Percentiles rank a stretch among this genome's conserved stretches.
These are phyloP conservation scores for Cladosporium cucumerinum DNA, from an alignment of 2,329 filamentous ascomycete genomes.

Conservation along the genomic window DNA sequence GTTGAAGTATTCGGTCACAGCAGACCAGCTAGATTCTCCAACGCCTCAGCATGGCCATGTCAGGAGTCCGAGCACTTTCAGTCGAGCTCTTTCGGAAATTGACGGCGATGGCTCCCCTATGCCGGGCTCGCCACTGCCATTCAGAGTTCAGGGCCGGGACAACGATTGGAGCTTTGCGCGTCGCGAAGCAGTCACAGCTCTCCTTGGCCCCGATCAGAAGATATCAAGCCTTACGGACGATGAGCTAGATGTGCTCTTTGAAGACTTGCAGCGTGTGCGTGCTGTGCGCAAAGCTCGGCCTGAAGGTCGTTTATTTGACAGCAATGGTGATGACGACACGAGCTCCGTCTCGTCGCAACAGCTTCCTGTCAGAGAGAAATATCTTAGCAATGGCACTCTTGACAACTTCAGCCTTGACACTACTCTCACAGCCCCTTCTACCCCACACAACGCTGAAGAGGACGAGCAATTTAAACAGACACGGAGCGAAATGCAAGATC, in stretches of 20 bases:
- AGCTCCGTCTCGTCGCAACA: conserved; percentile 82
- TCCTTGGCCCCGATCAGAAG: conserved; percentile 86
- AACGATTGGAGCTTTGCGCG: conserved; percentile 94
- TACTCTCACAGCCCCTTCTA: conserved; percentile 88
- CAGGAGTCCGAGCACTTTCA: conserved; percentile 61
- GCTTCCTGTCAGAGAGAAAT: conserved; percentile 68
- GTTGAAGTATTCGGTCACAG: conserved; percentile 74
- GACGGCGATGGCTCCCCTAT: conserved; percentile 69
- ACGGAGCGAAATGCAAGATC: conserved; percentile 77
- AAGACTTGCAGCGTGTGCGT: conserved; percentile 85
- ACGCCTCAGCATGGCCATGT: conserved; percentile 66
- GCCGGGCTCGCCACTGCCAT: conserved; percentile 73
- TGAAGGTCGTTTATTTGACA: conserved; percentile 54
- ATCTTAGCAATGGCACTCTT: conserved; percentile 79
- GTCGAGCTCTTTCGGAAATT: conserved; percentile 73
- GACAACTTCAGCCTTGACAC: conserved; percentile 97
- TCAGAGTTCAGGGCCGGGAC: conserved; percentile 63
- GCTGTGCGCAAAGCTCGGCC: conserved; percentile 72
- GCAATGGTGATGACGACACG: conserved; percentile 68
- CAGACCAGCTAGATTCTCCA: conserved; percentile 62
- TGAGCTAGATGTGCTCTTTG: conserved; percentile 87
- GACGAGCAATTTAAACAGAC: conserved; percentile 71
- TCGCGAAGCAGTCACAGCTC: conserved; percentile 85
- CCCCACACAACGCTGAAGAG: conserved; percentile 78
- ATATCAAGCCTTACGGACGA: conserved; percentile 88